Conservation (phyloP, 192 early-diverging fungal genomes). For the Chytriomyces sp. region DNA sequence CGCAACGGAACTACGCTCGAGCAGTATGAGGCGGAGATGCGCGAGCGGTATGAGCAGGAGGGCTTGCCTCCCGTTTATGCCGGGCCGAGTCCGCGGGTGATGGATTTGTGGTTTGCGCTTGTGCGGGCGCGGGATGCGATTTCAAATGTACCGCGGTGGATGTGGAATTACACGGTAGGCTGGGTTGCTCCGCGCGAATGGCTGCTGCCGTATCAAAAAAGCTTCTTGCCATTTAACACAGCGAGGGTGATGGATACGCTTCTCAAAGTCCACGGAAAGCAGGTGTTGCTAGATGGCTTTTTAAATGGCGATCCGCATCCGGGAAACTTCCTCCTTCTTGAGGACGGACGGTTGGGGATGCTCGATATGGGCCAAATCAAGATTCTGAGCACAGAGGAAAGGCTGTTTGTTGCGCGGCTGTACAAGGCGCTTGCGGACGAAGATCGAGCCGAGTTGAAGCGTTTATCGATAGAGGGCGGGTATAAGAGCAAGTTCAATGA, state of each 20-base stretch:
- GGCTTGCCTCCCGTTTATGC: slow-evolving; percentile 21
- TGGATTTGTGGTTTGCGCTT: slow-evolving; percentile 17
- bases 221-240: slow-evolving; percentile 24
- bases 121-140: slow-evolving; percentile 1
- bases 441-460: not conserved
- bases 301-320: slow-evolving; percentile 43
- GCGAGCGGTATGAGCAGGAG: slow-evolving; percentile 9
- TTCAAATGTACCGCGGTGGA: not conserved
- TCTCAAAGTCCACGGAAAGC: slow-evolving; percentile 34
- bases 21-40: slow-evolving; percentile 10
- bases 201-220: slow-evolving; percentile 1
- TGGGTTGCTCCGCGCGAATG: not conserved
- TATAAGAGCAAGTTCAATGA: slow-evolving; percentile 32
- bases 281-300: slow-evolving; percentile 41
- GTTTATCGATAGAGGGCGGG: slow-evolving; percentile 5
- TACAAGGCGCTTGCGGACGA: slow-evolving; percentile 23
- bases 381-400: slow-evolving; percentile 19
- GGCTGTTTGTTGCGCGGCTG: slow-evolving; percentile 21
- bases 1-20: slow-evolving; percentile 30
- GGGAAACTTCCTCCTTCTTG: slow-evolving; percentile 37
- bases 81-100: slow-evolving; percentile 17
- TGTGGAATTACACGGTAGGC: slow-evolving; percentile 13
- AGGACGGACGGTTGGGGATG: slow-evolving; percentile 35
- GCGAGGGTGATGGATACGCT: slow-evolving; percentile 34
- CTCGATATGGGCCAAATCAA: slow-evolving; percentile 44